These are phyloP conservation scores for Xylariaceae sp. DNA, from an alignment of 2,329 filamentous ascomycete species.

Conservation along the genomic window DNA sequence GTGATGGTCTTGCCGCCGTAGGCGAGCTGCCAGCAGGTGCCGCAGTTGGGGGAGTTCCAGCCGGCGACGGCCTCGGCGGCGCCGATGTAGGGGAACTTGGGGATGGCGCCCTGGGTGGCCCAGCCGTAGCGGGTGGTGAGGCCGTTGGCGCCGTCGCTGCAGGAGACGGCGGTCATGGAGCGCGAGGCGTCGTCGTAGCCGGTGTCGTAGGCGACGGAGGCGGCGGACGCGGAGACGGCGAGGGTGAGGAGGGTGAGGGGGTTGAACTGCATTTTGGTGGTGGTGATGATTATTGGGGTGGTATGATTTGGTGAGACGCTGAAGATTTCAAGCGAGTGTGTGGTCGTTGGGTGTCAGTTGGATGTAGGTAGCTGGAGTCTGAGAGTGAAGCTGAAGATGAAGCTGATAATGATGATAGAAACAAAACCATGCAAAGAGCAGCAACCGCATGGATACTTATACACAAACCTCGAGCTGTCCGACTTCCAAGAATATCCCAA, in stretches of 20 bases:
- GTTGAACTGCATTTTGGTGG: constrained; percentile 26
- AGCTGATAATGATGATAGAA: background rate
- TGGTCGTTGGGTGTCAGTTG: background rate
- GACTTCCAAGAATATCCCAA: no score
- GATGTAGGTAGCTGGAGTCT: no score
- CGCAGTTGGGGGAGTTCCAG: constrained; percentile 55
- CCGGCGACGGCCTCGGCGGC: constrained; percentile 46
- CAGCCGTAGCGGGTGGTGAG: constrained; percentile 59
- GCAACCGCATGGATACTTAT: background rate
- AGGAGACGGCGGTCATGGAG: constrained; percentile 54
- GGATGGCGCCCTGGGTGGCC: constrained; percentile 48
- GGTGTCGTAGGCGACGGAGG: constrained; percentile 63
- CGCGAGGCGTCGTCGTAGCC: constrained; percentile 61
- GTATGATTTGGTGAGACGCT: background rate
- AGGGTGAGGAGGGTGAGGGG: constrained; percentile 25
- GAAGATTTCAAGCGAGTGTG: background rate
- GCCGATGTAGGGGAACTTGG: constrained; percentile 51
- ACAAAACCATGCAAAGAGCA: background rate
- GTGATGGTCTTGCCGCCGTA: constrained; percentile 49
- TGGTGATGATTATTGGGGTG: background rate
- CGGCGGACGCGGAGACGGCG: constrained; percentile 21
- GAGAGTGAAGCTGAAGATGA: background rate
- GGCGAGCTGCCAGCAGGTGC: constrained; percentile 53
- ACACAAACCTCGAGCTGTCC: background rate
- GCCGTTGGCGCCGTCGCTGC: constrained; percentile 65